phyloP scores from a whole-genome alignment of 345 rosid genomes.

The Salix koriyanagi region DNA sequence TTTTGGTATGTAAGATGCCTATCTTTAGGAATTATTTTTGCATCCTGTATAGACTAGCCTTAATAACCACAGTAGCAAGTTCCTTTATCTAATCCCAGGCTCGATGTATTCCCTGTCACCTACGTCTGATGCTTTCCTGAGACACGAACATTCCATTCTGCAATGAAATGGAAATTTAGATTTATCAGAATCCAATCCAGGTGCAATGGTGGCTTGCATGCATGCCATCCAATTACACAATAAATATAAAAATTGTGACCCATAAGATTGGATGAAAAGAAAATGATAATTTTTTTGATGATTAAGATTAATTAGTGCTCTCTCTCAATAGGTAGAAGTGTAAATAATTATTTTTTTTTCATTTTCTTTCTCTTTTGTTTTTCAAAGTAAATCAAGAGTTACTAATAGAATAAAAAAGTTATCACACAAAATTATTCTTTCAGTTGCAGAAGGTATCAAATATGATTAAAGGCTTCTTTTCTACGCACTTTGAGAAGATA shows the following conservation, averaged over 20 bases:
- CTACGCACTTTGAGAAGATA: background rate
- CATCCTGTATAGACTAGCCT: conserved; percentile 15
- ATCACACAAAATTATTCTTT: background rate
- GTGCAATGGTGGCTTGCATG: background rate
- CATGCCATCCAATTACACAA: too few species aligned
- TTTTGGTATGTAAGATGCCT: conserved; percentile 32
- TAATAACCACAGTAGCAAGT: background rate
- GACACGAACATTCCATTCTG: background rate
- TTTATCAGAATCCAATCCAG: background rate
- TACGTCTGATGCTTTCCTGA: background rate
- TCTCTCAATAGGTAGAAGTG: too few species aligned
- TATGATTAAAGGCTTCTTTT: too few species aligned
- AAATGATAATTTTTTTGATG: too few species aligned
- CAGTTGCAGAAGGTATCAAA: background rate
- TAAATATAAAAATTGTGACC: background rate
- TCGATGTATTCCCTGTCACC: background rate
- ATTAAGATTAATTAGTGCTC: too few species aligned
- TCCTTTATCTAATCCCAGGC: background rate
- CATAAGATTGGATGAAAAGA: background rate
- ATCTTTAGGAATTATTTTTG: conserved; percentile 23
- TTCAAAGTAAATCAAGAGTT: too few species aligned
- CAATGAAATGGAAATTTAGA: background rate
- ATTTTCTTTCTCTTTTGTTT: too few species aligned
- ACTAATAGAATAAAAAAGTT: background rate
- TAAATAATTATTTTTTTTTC: too few species aligned